A percentile compares a stretch with the other conserved stretches of the same genome.
Evolutionary conservation across 2,329 filamentous ascomycete species (phyloP).

Genomic region (Trichoderma gracile): DNA sequence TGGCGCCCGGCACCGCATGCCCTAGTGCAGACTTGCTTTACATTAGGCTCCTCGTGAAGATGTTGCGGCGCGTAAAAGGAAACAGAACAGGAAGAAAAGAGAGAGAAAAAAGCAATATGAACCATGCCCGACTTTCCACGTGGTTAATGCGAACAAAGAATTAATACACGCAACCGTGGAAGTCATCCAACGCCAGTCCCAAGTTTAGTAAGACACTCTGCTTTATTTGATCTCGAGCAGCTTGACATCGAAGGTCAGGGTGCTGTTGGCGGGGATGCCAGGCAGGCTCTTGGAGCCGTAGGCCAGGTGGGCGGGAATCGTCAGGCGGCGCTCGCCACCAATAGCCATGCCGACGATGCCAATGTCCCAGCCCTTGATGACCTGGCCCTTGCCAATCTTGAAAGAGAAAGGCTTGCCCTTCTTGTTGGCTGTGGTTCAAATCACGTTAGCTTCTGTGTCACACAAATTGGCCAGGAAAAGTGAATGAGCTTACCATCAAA

Average conservation of each 20-base stretch:
- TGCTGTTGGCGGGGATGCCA: conserved; percentile 89
- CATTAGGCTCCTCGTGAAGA: conserved; percentile 49
- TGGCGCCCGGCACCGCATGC: neutral
- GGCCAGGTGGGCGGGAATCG: conserved; percentile 80
- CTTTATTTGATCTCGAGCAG: conserved; percentile 77
- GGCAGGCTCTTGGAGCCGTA: conserved; percentile 84
- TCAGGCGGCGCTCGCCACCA: conserved; percentile 90
- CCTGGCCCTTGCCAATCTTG: conserved; percentile 90
- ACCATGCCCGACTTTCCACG: conserved; percentile 18
- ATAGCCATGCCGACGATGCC: conserved; percentile 90
- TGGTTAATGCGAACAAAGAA: conserved; percentile 3
- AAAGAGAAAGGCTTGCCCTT: conserved; percentile 97
- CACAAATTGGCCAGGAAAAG: conserved; percentile 21
- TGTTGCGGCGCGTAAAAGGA: conserved; percentile 35
- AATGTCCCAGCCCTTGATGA: conserved; percentile 99
- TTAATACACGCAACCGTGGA: conserved; percentile 25
- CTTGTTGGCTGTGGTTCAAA: conserved; percentile 74
- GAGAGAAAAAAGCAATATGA: conserved; percentile 27
- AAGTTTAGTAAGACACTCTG: conserved; percentile 8
- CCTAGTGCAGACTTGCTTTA: conserved; percentile 34
- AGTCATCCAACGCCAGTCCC: conserved; percentile 24
- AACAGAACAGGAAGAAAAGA: neutral
- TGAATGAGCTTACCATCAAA: conserved; percentile 73
- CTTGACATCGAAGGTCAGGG: conserved; percentile 89
- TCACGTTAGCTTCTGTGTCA: conserved; percentile 26